Conservation (phyloP, 2,329 filamentous ascomycete genomes). For the Ascochyta koolunga region DNA sequence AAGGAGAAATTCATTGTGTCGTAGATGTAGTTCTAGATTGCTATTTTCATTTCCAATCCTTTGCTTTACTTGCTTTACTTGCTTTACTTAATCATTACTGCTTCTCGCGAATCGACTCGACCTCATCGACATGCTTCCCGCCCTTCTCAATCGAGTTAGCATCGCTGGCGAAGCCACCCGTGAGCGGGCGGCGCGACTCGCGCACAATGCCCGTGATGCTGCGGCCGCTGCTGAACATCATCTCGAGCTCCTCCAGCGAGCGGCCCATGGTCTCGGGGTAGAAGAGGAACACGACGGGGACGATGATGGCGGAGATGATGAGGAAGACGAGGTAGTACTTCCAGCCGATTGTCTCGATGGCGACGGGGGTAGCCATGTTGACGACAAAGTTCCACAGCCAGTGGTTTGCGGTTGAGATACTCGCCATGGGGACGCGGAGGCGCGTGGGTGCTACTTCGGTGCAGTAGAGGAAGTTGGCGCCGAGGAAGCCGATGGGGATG, state of each 20-base stretch:
- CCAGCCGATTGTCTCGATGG: slow-evolving; percentile 59
- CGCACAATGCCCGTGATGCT: slow-evolving; percentile 35
- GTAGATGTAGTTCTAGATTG: too few relatives aligned
- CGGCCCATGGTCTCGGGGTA: slow-evolving; percentile 59
- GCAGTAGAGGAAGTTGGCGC: slow-evolving; percentile 66
- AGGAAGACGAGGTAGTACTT: slow-evolving; percentile 60
- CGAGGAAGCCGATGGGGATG: slow-evolving; percentile 64
- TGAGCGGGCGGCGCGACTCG: slow-evolving; percentile 20
- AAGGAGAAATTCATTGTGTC: too few relatives aligned
- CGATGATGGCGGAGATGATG: slow-evolving; percentile 54
- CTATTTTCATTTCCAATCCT: not conserved
- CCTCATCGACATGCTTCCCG: slow-evolving; percentile 7
- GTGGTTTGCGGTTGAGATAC: slow-evolving; percentile 62
- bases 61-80: not conserved
- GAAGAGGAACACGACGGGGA: slow-evolving; percentile 53
- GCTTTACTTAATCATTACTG: not conserved
- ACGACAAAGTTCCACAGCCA: slow-evolving; percentile 54
- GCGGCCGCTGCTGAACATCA: slow-evolving; percentile 49
- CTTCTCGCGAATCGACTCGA: slow-evolving; percentile 2
- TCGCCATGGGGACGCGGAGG: slow-evolving; percentile 61
- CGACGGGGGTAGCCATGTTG: slow-evolving; percentile 46
- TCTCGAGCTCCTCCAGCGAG: slow-evolving; percentile 54
- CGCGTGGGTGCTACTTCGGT: slow-evolving; percentile 62
- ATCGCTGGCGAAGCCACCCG: slow-evolving; percentile 5
- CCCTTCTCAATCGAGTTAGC: slow-evolving; percentile 11